Evolutionary conservation across 805 yeast species (phyloP).

Genomic region (Lachancea fermentati): DNA sequence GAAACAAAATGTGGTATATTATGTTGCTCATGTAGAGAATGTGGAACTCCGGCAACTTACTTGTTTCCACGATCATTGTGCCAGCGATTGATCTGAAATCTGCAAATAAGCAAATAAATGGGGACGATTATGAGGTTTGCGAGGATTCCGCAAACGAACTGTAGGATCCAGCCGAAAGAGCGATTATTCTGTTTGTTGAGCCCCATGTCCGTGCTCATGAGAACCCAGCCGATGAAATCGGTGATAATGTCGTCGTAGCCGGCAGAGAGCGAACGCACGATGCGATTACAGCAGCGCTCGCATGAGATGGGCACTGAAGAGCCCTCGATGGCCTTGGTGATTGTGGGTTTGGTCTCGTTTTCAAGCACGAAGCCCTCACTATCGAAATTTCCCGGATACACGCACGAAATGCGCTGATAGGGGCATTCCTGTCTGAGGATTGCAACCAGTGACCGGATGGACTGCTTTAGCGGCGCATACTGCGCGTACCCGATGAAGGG

Average conservation of each 20-base stretch:
- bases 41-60: not conserved
- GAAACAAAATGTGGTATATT: too few relatives aligned
- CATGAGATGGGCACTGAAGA: conserved; percentile 66
- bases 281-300: conserved; percentile 55
- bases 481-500: conserved; percentile 89
- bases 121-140: conserved; percentile 53
- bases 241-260: conserved; percentile 77
- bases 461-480: conserved; percentile 86
- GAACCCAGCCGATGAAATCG: conserved; percentile 78
- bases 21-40: too few relatives aligned
- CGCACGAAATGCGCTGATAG: conserved; percentile 62
- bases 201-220: conserved; percentile 64
- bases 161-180: conserved; percentile 51
- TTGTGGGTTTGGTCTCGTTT: conserved; percentile 76
- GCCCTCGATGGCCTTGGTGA: conserved; percentile 82
- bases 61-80: conserved; percentile 33
- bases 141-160: conserved; percentile 41
- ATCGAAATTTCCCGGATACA: conserved; percentile 83
- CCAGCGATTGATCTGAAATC: conserved; percentile 46
- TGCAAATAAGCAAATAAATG: conserved; percentile 45
- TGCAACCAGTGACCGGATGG: conserved; percentile 69
- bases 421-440: conserved; percentile 80
- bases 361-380: conserved; percentile 86
- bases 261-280: conserved; percentile 47
- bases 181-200: conserved; percentile 45